Conservation (phyloP, 805 yeast genomes). For the Cyberlindnera subsufficiens region DNA sequence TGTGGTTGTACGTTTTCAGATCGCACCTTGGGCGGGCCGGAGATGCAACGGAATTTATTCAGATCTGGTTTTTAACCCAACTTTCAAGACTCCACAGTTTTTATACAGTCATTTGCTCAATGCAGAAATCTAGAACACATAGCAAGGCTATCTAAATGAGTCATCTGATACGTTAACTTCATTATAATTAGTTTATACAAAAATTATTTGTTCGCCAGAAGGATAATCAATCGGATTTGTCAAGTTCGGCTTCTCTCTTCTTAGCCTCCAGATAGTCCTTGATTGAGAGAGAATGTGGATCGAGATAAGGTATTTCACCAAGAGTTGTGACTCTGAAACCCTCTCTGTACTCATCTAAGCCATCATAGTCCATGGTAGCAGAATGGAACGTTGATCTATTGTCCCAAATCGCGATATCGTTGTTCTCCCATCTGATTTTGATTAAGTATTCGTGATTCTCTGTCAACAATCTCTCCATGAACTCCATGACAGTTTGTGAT, state of each 20-base stretch:
- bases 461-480: constrained; percentile 38
- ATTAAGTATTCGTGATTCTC: constrained; percentile 48
- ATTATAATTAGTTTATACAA: too few relatives aligned
- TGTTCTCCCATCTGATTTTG: constrained; percentile 46
- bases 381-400: constrained; percentile 48
- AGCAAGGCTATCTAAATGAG: too few relatives aligned
- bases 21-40: too few relatives aligned
- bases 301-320: constrained; percentile 48
- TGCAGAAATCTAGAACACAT: too few relatives aligned
- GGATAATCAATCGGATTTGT: not conserved
- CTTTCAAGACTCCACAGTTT: too few relatives aligned
- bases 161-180: too few relatives aligned
- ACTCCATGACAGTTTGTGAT: constrained; percentile 37
- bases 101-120: too few relatives aligned
- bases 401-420: constrained; percentile 52
- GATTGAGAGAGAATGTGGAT: constrained; percentile 41
- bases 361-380: constrained; percentile 44
- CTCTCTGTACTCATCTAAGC: constrained; percentile 40
- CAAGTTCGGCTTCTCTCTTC: not conserved
- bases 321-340: constrained; percentile 48
- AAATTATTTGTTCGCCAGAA: too few relatives aligned
- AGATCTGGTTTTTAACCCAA: too few relatives aligned
- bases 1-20: too few relatives aligned
- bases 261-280: constrained; percentile 27
- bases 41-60: too few relatives aligned